Base-by-base conservation (phyloP, 768 basidiomycete species). In the Pisolithus albus region DNA sequence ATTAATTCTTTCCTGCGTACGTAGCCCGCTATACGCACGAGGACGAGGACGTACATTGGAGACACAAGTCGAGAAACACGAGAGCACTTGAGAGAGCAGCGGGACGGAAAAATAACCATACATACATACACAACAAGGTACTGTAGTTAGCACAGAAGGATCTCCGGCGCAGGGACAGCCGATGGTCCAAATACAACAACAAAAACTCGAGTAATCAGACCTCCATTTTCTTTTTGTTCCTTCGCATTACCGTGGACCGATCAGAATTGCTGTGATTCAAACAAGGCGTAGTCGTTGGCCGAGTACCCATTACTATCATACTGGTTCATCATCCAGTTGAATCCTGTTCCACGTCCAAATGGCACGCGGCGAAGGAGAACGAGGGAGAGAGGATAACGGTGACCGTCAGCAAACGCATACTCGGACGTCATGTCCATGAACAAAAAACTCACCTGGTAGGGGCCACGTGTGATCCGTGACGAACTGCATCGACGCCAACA, bases 401-500 rank as follows among this genome's bases (percentile, higher is more conserved):
- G 8, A 4, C 11, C 18, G 46, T 32, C 30, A 47, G 18, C 32
- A 32, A 47, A 34, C 46, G 16, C 5, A 19, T 36, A 30, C 13
- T 2, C 15, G 7, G 1, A 23, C 11, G 23, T 28, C 7, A 16
- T 47, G 7, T 9, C 10, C 30, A 13, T 13, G 30, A 16, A 16
- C 21, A 19, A 7, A 19, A 7, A 5, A 63, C 78, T 57, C 55
- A 83, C 82, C 77, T 59, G 82, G 77, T 37, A 82, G 56, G 36
- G 75, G 76, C 82, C 81, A 84, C 3, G 69, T 66, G 41, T 78
- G 75, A 60, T 83, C 77, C 15, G 74, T 69, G 59, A 85, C 62
- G 28, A 79, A 75, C 57, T 83, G 80, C 60, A 84, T 76, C 23
- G 80, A 80, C 49, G 83, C 77, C 63, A 85, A 58, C 24, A 85